Conservation (phyloP, 148 eudicot genomes). For the Fallopia convolvulus region DNA sequence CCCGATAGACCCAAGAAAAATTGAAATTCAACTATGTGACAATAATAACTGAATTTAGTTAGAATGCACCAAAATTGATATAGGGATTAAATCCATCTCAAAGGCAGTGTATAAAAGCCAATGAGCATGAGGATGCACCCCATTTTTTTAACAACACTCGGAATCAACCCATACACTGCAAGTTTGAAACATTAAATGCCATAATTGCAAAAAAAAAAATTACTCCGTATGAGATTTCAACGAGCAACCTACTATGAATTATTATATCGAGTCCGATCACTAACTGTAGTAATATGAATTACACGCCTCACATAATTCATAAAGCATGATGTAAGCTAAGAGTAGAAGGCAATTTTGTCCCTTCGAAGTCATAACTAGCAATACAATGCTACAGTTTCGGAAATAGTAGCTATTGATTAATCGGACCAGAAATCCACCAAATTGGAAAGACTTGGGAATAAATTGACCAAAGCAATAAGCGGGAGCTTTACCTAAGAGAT, state of each 20-base stretch:
- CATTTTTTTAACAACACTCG: neutral
- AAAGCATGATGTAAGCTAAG: neutral
- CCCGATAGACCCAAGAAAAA: too few species aligned
- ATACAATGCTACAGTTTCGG: neutral
- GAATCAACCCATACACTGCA: neutral
- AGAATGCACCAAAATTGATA: too few species aligned
- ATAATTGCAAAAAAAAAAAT: neutral
- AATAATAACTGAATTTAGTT: too few species aligned
- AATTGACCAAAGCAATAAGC: neutral
- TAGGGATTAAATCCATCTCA: too few species aligned
- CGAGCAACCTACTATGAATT: neutral
- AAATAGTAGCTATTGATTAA: neutral
- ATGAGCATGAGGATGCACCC: too few species aligned
- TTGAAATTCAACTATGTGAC: too few species aligned
- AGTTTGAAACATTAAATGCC: neutral
- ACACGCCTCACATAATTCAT: too few species aligned
- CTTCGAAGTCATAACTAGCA: neutral
- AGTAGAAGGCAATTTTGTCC: neutral
- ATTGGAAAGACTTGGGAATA: neutral
- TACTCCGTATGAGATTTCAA: neutral
- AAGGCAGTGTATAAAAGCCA: too few species aligned
- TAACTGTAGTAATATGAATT: neutral
- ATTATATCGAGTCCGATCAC: neutral
- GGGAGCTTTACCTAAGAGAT: slow-evolving; percentile 34
- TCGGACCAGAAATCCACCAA: neutral